Evolutionary conservation across 2,329 filamentous ascomycete species (phyloP), one percentile per base, ranked within the genome.

Genomic region (Fusarium phyllophilum): DNA sequence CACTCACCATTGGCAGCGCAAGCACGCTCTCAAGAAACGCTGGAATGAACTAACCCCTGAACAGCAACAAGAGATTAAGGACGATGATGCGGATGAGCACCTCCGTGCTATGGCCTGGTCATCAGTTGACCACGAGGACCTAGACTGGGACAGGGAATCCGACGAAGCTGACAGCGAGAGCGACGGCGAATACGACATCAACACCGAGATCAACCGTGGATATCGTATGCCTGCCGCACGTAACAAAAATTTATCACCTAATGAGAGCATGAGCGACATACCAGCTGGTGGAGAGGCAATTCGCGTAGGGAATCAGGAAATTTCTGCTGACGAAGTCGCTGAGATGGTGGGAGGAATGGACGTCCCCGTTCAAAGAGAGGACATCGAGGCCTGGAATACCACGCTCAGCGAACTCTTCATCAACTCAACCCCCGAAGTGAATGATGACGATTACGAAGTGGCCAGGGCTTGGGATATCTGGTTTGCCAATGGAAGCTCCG

Each of bases 21-120:
- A 83, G 74, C 85, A 88, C 62, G 82, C 81, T 38, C 78, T 83
- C 69, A 87, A 88, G 79, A 84, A 83, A 62, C 81, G 81, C 8
- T 88, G 85, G 83, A 51, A 74, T 34, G 70, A 76, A 8, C 82
- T 88, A 42, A 79, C 79, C 0, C 64, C 75, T 2, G 78, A 80
- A 42, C 78, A 86, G 72, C 82, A 81, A 74, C 71, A 80, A 34
- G 79, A 81, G 17, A 83, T 88, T 49, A 75, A 77, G n/a, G 78
- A 78, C 2, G 78, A 81, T 7, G 82, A 83, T 60, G 77, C 81
- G 31, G 81, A 83, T 51, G 80, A 83, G 34, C 75, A 75, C 4
- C 79, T 84, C 14, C 79, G 81, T 10, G 79, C 79, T 33, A 76
- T 82, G 75, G 82, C 79, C 34, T 84, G 81, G 78, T 79, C 75